Evolutionary conservation across 495 filamentous ascomycete species (phyloP).

Genomic region (Aspergillus haitiensis): DNA sequence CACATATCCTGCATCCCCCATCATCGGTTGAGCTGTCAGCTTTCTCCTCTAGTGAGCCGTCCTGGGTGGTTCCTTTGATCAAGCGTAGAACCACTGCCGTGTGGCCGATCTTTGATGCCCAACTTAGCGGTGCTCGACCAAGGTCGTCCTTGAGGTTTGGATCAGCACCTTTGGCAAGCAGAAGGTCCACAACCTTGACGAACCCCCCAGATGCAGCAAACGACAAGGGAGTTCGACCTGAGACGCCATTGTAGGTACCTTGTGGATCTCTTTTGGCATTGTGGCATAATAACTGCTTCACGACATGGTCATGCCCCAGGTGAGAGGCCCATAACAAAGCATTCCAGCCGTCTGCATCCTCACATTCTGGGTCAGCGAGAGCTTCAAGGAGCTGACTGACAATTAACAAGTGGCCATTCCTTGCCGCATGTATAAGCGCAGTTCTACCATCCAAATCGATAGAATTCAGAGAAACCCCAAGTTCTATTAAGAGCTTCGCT

Average conservation of each 20-base stretch:
- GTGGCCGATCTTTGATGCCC: no score
- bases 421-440: background rate
- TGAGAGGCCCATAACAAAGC: no score
- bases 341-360: no score
- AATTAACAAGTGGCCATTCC: background rate
- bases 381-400: slow-evolving; percentile 6
- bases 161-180: background rate
- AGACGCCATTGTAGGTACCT: no score
- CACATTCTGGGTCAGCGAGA: slow-evolving; percentile 11
- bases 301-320: no score
- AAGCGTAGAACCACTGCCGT: no score
- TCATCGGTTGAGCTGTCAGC: no score
- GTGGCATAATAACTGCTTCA: no score
- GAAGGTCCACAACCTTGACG: background rate
- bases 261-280: no score
- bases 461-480: background rate
- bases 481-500: background rate
- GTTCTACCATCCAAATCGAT: background rate
- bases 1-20: no score
- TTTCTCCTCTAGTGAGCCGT: no score
- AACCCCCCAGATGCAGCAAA: background rate
- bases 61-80: no score
- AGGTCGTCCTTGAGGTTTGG: background rate
- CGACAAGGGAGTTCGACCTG: background rate
- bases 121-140: background rate